Percentiles rank a stretch among this genome's conserved stretches.
These are phyloP conservation scores for Phytophthora fragariae DNA, from an alignment of 352 stramenopile species.

Conservation along the genomic window DNA sequence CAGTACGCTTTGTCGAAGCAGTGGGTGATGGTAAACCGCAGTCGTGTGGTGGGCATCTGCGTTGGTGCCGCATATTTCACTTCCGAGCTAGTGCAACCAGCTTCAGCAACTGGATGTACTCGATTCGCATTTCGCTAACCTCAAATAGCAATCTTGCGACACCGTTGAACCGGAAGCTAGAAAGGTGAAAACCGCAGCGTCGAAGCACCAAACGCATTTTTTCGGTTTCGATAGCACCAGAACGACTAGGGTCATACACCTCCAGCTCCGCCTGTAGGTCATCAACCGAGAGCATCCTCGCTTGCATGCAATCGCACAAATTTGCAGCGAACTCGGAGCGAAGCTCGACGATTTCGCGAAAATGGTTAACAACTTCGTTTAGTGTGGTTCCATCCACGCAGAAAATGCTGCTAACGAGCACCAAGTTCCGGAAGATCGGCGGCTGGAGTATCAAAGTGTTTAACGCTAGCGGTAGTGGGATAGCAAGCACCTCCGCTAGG, in stretches of 20 bases:
- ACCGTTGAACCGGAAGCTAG: conserved; percentile 63
- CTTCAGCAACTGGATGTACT: conserved; percentile 54
- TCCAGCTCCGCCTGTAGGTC: conserved; percentile 42
- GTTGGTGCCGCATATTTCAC: conserved; percentile 10
- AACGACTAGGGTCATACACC: conserved; percentile 25
- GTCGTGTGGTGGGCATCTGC: background rate
- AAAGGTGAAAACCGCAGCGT: conserved; percentile 53
- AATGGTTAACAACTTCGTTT: conserved; percentile 60
- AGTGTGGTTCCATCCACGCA: conserved; percentile 56
- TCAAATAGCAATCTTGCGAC: conserved; percentile 59
- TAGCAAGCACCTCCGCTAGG: conserved; percentile 31
- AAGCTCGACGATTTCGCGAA: conserved; percentile 60
- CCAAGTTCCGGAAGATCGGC: conserved; percentile 63
- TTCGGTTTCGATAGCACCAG: conserved; percentile 46
- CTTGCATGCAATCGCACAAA: conserved; percentile 32
- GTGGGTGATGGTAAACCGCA: conserved; percentile 21
- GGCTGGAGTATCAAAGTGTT: conserved; percentile 65
- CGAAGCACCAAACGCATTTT: conserved; percentile 47
- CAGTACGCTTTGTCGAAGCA: conserved; percentile 21
- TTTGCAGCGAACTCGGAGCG: conserved; percentile 52
- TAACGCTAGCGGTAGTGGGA: conserved; percentile 50
- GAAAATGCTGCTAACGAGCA: conserved; percentile 63
- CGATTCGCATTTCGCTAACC: conserved; percentile 44
- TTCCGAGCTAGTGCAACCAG: conserved; percentile 49
- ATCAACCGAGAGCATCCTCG: conserved; percentile 18